These are phyloP conservation scores for Emmonsia crescens DNA, from an alignment of 2,329 filamentous ascomycete species.

Conservation along the genomic window DNA sequence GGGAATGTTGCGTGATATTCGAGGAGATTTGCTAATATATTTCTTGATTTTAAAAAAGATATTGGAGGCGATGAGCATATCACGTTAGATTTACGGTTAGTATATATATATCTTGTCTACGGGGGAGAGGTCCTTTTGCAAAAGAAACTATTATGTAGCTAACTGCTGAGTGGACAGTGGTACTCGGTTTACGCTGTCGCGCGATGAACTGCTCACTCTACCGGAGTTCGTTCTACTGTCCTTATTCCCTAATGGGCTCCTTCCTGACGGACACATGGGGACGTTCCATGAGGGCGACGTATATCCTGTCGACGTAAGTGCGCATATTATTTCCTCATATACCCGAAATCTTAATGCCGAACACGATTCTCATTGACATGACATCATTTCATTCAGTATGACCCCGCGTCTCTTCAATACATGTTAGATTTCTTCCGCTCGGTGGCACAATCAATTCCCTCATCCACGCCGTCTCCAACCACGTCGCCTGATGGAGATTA, in stretches of 20 bases:
- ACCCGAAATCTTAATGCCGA: neutral
- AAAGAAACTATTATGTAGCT: constrained; percentile 12
- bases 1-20: neutral
- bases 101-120: neutral
- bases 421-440: constrained; percentile 98
- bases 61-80: constrained; percentile 73
- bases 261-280: constrained; percentile 92
- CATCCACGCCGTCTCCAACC: constrained; percentile 55
- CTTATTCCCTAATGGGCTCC: constrained; percentile 96
- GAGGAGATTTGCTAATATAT: neutral
- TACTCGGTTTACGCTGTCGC: constrained; percentile 82
- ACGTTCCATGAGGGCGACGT: constrained; percentile 86
- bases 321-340: constrained; percentile 13
- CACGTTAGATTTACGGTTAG: constrained; percentile 82
- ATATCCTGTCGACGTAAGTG: constrained; percentile 91
- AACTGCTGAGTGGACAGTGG: constrained; percentile 3
- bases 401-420: constrained; percentile 90
- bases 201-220: constrained; percentile 88
- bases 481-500: constrained; percentile 50
- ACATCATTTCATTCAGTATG: constrained; percentile 57
- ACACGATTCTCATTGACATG: neutral
- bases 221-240: constrained; percentile 96
- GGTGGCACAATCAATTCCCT: constrained; percentile 83
- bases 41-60: constrained; percentile 8
- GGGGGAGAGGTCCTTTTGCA: constrained; percentile 4